phyloP scores from a whole-genome alignment of 495 filamentous ascomycete genomes.

The Amorphotheca resinae region DNA sequence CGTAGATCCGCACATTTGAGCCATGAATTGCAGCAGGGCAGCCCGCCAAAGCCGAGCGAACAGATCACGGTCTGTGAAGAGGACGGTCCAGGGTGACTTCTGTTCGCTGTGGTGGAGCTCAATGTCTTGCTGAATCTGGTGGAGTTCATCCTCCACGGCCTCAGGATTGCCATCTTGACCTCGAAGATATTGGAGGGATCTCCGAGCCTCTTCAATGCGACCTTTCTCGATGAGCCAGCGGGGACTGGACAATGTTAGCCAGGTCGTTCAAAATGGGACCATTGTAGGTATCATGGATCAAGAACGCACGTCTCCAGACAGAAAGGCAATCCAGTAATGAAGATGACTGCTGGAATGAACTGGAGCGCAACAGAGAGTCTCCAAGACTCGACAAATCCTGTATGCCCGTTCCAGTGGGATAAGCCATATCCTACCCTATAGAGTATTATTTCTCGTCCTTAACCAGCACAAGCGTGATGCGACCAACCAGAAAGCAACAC shows the following conservation, averaged over 20 bases:
- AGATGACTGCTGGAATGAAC: conserved; percentile 29
- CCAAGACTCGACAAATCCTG: conserved; percentile 34
- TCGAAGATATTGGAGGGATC: conserved; percentile 44
- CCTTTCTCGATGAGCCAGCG: conserved; percentile 47
- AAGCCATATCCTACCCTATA: conserved; percentile 22
- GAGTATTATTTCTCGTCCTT: too few relatives aligned
- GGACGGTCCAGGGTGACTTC: conserved; percentile 56
- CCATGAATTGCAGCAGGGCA: conserved; percentile 55
- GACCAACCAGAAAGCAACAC: too few relatives aligned
- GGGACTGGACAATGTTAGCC: conserved; percentile 28
- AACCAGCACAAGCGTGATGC: too few relatives aligned
- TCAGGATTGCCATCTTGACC: conserved; percentile 42
- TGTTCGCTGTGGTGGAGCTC: conserved; percentile 24
- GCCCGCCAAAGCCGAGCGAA: conserved; percentile 48
- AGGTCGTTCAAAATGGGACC: too few relatives aligned
- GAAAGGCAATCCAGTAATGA: conserved; percentile 30
- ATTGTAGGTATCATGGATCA: neutral
- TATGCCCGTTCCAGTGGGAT: conserved; percentile 33
- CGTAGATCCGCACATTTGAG: conserved; percentile 39
- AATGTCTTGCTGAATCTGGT: conserved; percentile 51
- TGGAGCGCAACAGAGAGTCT: conserved; percentile 33
- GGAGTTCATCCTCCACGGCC: conserved; percentile 56
- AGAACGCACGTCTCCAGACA: conserved; percentile 15
- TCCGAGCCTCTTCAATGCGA: conserved; percentile 35
- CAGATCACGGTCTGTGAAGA: conserved; percentile 27